Conservation (phyloP, 2,329 filamentous ascomycete species). For the Rutstroemia sp. region DNA sequence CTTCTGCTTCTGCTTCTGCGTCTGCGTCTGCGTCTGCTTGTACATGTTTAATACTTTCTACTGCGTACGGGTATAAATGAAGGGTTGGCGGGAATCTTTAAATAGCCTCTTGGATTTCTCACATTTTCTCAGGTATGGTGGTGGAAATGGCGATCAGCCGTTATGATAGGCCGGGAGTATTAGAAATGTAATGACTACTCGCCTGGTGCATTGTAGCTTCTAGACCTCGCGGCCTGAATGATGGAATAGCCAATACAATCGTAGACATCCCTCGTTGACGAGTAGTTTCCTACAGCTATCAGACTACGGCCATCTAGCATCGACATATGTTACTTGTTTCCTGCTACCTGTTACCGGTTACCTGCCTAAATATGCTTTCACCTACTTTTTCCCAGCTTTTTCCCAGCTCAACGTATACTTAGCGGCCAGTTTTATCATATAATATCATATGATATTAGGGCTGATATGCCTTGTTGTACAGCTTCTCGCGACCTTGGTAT, state of each 20-base stretch:
- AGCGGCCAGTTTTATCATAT: constrained; percentile 3
- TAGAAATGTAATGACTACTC: neutral
- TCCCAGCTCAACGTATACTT: neutral
- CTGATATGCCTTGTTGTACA: constrained; percentile 26
- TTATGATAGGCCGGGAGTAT: neutral
- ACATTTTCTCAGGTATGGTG: neutral
- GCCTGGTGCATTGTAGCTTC: neutral
- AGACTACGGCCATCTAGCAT: too few species aligned
- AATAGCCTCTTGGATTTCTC: neutral
- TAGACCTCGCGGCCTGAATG: too few species aligned
- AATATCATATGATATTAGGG: constrained; percentile 18
- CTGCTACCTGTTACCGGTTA: too few species aligned
- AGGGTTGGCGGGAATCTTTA: neutral
- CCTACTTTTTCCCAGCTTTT: neutral
- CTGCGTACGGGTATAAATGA: neutral
- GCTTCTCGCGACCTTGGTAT: constrained; percentile 1
- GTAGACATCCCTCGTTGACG: too few species aligned
- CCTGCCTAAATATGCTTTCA: too few species aligned
- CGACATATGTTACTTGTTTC: too few species aligned
- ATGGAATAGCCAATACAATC: too few species aligned
- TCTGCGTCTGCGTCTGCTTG: neutral
- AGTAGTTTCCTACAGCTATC: too few species aligned
- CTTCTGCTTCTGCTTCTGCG: neutral
- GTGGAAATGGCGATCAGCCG: neutral
- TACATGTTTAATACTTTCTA: too few species aligned